Evolutionary conservation across 495 filamentous ascomycete species (phyloP), one percentile per base, ranked within the genome.

Genomic region (Echria macrotheca): DNA sequence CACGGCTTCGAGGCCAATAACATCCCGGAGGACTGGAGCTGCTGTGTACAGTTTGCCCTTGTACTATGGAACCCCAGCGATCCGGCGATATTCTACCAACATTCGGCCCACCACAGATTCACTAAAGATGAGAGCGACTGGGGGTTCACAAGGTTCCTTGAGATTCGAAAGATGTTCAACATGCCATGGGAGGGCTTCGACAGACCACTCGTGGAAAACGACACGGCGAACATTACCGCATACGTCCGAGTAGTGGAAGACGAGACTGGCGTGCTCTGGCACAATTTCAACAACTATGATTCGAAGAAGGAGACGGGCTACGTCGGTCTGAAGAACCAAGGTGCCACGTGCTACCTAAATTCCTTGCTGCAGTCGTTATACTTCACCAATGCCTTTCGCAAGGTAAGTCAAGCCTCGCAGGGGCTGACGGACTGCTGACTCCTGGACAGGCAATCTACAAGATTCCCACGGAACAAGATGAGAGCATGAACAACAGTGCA

Each of bases 261-360:
- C 64, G 93, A 95, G 24, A 99, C 93, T 2, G 93, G 93, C 44
- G 93, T 99, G n/a, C 67, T 99, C 52, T 99, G 93, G 93, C 93
- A 99, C 68, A 96, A 88, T 69, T 96, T 99, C 69, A 79, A 86
- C 57, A 94, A 96, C 71, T 98, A 98, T 59, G 93, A 99, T 60
- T 97, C 94, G 14, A 99, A 96, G 71, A 95, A 91, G 63, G 91
- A 95, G 70, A 99, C 93, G 10, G 93, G 91, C 35, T 96, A 88
- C 77, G 93, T 99, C 33, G 93, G 93, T 19, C 73, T 99, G 33
- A 93, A 91, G 62, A 99, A 99, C 59, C 93, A 99, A 67, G 93
- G 93, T 49, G 93, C 93, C 17, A 99, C 93, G 6, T 99, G 93
- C 70, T 99, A 99, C 63, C 76, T 99, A 17, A 99, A 99, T 68